A percentile compares a stretch with the other conserved stretches of the same genome.
Conservation (phyloP, 495 filamentous ascomycete species). For the Trichoderma gamsii region DNA sequence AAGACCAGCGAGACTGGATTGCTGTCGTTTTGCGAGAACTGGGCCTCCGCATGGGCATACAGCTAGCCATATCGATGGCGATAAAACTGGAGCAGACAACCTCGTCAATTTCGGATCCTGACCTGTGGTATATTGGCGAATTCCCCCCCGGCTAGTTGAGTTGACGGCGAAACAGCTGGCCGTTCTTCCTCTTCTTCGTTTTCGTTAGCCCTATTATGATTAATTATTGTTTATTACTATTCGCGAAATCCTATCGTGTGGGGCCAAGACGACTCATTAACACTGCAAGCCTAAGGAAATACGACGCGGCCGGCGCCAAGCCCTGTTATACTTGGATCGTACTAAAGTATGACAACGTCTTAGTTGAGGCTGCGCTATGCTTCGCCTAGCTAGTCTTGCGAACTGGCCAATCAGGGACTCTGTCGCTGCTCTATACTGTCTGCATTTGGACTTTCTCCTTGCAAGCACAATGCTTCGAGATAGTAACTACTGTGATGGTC, state of each 20-base stretch:
- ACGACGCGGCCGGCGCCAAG: neutral
- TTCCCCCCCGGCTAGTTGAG: neutral
- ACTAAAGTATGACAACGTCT: neutral
- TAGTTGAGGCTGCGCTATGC: neutral
- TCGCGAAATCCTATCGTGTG: too few species aligned
- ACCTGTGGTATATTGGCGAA: neutral
- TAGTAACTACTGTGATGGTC: neutral
- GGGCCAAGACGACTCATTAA: too few species aligned
- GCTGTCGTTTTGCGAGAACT: neutral
- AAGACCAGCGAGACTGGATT: neutral
- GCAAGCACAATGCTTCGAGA: neutral
- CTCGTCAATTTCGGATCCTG: neutral
- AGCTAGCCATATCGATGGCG: neutral
- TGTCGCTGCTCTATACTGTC: neutral
- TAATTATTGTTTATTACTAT: neutral
- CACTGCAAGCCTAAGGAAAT: too few species aligned
- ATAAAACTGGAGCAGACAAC: conserved; percentile 3
- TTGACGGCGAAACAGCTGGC: neutral
- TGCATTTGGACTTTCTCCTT: neutral
- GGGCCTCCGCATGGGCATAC: neutral
- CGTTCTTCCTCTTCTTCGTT: neutral
- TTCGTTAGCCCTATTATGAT: neutral
- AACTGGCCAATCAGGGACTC: conserved; percentile 1
- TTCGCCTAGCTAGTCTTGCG: conserved; percentile 2
- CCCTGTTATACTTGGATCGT: neutral